Base-by-base conservation (phyloP, 2,329 filamentous ascomycete genomes). In the Aspergillus phoenicis region DNA sequence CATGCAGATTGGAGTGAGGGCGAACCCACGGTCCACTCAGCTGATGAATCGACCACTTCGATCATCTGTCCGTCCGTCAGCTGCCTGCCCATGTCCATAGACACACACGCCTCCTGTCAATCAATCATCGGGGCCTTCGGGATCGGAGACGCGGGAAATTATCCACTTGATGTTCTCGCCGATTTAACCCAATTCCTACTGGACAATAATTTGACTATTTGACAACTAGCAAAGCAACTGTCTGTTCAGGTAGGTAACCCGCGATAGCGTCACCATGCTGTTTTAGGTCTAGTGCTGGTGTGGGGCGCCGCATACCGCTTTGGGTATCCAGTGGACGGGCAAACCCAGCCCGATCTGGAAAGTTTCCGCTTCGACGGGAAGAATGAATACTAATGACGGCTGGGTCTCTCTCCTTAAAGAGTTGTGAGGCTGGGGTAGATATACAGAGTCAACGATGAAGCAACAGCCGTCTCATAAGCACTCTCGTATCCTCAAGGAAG, bases 331-430 rank as follows among this genome's bases (percentile, higher is more conserved):
- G 13, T 28, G 47, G n/a, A 28, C 52, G 20, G 52, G 13, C 20
- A 22, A 47, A 48, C 45, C 54, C 26, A 57, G 26, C 39, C 36
- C 41, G 30, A 49, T 58, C 51, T 55, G 58, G 49, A 59, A 63
- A 33, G 61, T 56, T 55, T 55, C 51, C 61, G 49, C 58, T 51
- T 55, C 57, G 33, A 22, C 45, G 39, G 53, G 38, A 38, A 36
- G 11, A 13, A 36, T 36, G 33, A 36, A 13, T 15, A 20, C 20
- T 20, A 13, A 36, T 36, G 33, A 36, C 33, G 33, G 33, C 33
- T 36, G 33, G 33, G 33, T 36, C 33, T 36, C 11, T 36, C 33
- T 36, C 11, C 38, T 36, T 36, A 36, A 2, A 13, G 33, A 3
- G 33, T 33, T 26, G 24, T 53, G 59, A 48, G 39, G 39, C 39